Conservation (phyloP, 495 filamentous ascomycete species). For the Annulohypoxylon stygium region DNA sequence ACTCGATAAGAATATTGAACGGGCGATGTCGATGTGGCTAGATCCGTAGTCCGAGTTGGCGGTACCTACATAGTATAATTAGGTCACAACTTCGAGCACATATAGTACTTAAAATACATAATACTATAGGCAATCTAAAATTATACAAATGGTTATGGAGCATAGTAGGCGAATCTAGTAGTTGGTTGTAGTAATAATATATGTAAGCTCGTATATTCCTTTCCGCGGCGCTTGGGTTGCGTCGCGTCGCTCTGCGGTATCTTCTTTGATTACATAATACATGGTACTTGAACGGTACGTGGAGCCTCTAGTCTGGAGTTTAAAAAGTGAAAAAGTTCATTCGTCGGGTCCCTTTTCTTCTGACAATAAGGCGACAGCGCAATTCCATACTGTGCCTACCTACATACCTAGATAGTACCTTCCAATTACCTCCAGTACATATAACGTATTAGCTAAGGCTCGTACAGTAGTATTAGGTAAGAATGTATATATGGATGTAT, state of each 20-base stretch:
- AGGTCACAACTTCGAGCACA: conserved; percentile 30
- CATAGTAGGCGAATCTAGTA: neutral
- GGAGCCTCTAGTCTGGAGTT: neutral
- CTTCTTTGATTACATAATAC: conserved; percentile 33
- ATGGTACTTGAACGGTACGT: neutral
- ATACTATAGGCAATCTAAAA: neutral
- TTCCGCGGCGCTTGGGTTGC: conserved; percentile 14
- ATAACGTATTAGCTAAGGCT: conserved; percentile 28
- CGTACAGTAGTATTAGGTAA: neutral
- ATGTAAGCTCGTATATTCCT: conserved; percentile 43
- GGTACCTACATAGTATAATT: conserved; percentile 28
- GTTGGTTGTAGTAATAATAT: conserved; percentile 25
- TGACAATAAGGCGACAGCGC: conserved; percentile 7
- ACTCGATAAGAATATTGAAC: conserved; percentile 6
- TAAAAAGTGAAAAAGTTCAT: neutral
- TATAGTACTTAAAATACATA: neutral
- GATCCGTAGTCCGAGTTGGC: conserved; percentile 33
- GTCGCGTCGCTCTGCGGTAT: conserved; percentile 14
- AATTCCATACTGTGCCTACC: neutral
- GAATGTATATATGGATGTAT: no score
- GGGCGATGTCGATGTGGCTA: neutral
- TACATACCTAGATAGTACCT: no score
- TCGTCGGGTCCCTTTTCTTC: neutral
- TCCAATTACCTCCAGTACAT: no score
- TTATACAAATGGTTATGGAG: neutral